A percentile compares a stretch with the other conserved stretches of the same genome.
Conservation (phyloP, 495 filamentous ascomycete genomes). For the Lasiosphaeria hispida region DNA sequence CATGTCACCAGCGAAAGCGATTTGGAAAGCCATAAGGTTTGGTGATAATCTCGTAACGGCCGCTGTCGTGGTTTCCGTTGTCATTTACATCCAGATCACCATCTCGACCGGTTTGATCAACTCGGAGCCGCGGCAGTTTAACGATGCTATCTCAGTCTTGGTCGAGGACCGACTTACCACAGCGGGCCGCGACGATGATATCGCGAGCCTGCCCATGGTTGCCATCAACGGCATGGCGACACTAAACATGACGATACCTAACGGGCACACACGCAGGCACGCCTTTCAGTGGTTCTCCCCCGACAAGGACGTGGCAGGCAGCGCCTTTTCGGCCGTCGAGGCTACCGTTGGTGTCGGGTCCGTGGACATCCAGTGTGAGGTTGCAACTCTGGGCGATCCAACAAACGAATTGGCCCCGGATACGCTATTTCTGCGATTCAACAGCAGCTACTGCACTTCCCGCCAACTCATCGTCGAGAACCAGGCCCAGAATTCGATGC, state of each 20-base stretch:
- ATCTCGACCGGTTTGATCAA: conserved; percentile 12
- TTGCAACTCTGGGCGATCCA: not conserved
- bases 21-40: not conserved
- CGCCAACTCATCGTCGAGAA: not conserved
- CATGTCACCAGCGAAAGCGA: conserved; percentile 1
- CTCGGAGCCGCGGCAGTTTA: not conserved
- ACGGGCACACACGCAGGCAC: not conserved
- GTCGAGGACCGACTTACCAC: conserved; percentile 1
- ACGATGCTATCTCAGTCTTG: not conserved
- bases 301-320: not conserved
- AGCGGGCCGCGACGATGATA: not conserved
- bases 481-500: not conserved
- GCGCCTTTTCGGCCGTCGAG: not conserved
- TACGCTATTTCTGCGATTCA: conserved; percentile 2
- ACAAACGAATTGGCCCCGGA: not conserved
- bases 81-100: conserved; percentile 7
- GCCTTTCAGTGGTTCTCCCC: conserved; percentile 3
- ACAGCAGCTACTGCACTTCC: conserved; percentile 2
- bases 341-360: not conserved
- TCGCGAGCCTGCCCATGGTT: not conserved
- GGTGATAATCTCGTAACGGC: conserved; percentile 2
- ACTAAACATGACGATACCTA: conserved; percentile 3
- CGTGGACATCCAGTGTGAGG: not conserved
- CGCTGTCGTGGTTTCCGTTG: conserved; percentile 3
- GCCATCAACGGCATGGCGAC: conserved; percentile 9